Conservation (phyloP, 2,329 filamentous ascomycete species). For the Fusarium denticulatum region DNA sequence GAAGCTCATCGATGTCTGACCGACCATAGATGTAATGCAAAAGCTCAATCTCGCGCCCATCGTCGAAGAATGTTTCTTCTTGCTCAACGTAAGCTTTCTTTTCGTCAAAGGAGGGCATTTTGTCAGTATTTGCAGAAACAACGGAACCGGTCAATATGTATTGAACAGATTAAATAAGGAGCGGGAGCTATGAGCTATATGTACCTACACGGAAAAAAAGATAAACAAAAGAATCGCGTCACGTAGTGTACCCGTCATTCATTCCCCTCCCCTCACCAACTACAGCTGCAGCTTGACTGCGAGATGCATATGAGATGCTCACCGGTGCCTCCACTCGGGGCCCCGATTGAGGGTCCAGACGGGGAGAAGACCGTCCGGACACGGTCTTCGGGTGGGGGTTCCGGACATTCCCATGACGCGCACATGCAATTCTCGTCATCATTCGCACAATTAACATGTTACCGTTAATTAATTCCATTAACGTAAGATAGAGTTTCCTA, state of each 20-base stretch:
- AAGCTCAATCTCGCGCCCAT: constrained; percentile 79
- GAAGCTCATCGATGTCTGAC: constrained; percentile 69
- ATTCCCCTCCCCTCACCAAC: constrained; percentile 10
- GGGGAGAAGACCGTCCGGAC: constrained; percentile 18
- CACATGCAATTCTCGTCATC: constrained; percentile 24
- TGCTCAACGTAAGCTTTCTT: constrained; percentile 55
- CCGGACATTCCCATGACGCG: constrained; percentile 33
- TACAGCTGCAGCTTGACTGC: constrained; percentile 8
- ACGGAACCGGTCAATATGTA: background rate
- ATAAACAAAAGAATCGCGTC: constrained; percentile 28
- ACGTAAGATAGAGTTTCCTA: constrained; percentile 1
- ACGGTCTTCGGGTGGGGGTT: constrained; percentile 25
- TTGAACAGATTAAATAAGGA: background rate
- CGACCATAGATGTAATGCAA: constrained; percentile 74
- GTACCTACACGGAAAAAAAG: background rate
- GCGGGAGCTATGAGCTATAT: constrained; percentile 1
- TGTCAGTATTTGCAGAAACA: background rate
- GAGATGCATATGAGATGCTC: constrained; percentile 11
- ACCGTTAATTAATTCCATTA: background rate
- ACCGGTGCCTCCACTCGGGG: constrained; percentile 10
- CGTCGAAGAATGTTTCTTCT: constrained; percentile 65
- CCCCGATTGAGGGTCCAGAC: constrained; percentile 8
- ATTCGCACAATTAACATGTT: background rate
- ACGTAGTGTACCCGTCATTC: constrained; percentile 37
- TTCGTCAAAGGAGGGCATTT: constrained; percentile 48